A percentile compares a stretch with the other conserved stretches of the same genome.
These are phyloP conservation scores for Erigeron canadensis DNA, from an alignment of 129 eudicot genomes.

Conservation along the genomic window DNA sequence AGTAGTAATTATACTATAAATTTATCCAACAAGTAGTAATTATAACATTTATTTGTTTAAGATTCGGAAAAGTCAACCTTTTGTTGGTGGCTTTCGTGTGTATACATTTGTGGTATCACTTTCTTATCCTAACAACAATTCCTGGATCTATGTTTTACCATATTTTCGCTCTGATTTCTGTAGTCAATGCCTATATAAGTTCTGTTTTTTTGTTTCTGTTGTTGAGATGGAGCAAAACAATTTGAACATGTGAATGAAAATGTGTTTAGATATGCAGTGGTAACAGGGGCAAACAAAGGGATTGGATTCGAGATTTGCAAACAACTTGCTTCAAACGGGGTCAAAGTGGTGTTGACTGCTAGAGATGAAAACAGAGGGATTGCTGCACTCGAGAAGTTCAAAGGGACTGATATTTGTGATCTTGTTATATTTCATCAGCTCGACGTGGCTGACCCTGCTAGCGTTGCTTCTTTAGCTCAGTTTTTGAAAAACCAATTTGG, in stretches of 20 bases:
- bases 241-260: background rate
- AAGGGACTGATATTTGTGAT: constrained; percentile 41
- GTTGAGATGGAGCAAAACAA: too few species aligned
- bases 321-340: constrained; percentile 54
- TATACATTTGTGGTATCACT: too few species aligned
- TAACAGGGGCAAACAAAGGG: constrained; percentile 60
- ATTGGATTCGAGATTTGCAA: constrained; percentile 51
- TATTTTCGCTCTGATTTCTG: too few species aligned
- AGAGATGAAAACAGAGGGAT: constrained; percentile 62
- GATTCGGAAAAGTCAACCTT: too few species aligned
- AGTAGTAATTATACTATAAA: too few species aligned
- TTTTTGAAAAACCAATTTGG: constrained; percentile 53
- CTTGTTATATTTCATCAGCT: constrained; percentile 52
- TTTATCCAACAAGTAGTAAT: too few species aligned
- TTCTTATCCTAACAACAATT: too few species aligned
- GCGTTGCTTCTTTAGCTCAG: constrained; percentile 52
- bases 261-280: constrained; percentile 43
- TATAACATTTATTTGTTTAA: too few species aligned
- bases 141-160: too few species aligned
- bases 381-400: constrained; percentile 48
- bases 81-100: too few species aligned
- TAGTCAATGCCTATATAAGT: too few species aligned
- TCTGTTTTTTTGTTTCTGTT: too few species aligned
- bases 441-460: constrained; percentile 55
- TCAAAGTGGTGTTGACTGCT: constrained; percentile 55